Conservation (phyloP, 176 grass and related monocot species). For the Rhynchospora pubera region DNA sequence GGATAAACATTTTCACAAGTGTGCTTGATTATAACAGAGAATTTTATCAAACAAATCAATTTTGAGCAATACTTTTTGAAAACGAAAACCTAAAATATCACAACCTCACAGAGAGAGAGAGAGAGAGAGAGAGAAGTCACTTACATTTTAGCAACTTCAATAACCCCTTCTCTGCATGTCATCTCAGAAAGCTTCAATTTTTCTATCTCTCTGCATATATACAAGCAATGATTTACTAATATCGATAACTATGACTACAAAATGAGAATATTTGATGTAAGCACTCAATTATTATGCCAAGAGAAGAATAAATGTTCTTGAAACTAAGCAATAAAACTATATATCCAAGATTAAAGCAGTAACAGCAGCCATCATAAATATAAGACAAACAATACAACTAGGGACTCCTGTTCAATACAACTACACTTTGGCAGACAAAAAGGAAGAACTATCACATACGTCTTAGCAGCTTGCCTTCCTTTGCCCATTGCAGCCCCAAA, state of each 20-base stretch:
- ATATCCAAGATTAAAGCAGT: neutral
- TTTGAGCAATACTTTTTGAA: neutral
- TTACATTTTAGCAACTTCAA: constrained; percentile 91
- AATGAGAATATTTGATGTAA: neutral
- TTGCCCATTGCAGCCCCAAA: constrained; percentile 71
- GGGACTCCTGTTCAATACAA: neutral
- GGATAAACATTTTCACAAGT: neutral
- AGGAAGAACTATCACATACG: constrained; percentile 34
- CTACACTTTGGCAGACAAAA: neutral
- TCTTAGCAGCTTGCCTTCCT: constrained; percentile 81
- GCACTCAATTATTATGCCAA: neutral
- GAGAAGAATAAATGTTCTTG: neutral
- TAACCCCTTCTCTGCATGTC: constrained; percentile 74
- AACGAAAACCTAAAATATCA: neutral
- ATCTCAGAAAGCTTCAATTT: constrained; percentile 89
- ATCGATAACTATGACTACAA: neutral
- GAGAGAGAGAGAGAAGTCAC: neutral
- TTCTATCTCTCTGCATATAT: constrained; percentile 71
- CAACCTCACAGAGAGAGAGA: neutral
- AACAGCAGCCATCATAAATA: no score
- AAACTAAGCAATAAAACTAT: neutral
- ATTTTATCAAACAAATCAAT: neutral
- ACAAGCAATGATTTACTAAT: constrained; percentile 2
- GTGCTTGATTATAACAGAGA: neutral
- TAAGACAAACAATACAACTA: neutral